Base-by-base conservation (phyloP, 2,329 filamentous ascomycete species). In the Penicillium sp. region DNA sequence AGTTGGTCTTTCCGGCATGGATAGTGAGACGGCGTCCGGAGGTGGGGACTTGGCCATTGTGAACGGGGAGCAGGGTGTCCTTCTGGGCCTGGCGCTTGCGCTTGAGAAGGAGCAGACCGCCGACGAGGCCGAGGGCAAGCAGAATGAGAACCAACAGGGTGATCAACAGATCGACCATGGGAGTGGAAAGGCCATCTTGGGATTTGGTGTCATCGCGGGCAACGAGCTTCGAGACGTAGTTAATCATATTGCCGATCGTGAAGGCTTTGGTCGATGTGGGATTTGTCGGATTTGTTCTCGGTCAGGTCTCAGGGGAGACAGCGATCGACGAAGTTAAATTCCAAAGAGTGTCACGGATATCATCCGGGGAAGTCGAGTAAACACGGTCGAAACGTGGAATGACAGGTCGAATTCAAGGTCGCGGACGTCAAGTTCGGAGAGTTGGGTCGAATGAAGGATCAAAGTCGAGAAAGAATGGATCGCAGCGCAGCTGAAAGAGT, bases 91-190 rank as follows among this genome's bases (percentile, higher is more conserved):
- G 76, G 58, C 84, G 83, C 63, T 84, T 81, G 65, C 86, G 85
- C 70, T 89, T 88, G 61, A 96, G 77, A 67, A 90, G 73, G 60
- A 93, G 77, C 46, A 96, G 84, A 26, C 81, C 76, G 52, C 83
- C 85, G 48, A 87, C 78, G 52, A 91, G 79, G 44, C 86, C 68
- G 28, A 95, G 79, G 54, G 82, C 85, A 64, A 93, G 73, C 63
- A 95, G 83, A 63, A 93, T 77, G 42, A 99, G 79, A 58, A 86
- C 85, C 62, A 97, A 79, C 50, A 97, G 82, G 53, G 84, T 82
- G 64, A 95, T 88, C 69, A 96, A 78, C 41, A 95, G 83, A 68
- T 90, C 85, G 70, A 92, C 79, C 76, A 88, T 85, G 42, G 82
- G 80, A 34, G 76, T 74, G 56, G 79, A 83, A 62, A 88, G 75